Evolutionary conservation across 1,284 basidiomycete species (phyloP).

Genomic region (Ganoderma leucocontextum): DNA sequence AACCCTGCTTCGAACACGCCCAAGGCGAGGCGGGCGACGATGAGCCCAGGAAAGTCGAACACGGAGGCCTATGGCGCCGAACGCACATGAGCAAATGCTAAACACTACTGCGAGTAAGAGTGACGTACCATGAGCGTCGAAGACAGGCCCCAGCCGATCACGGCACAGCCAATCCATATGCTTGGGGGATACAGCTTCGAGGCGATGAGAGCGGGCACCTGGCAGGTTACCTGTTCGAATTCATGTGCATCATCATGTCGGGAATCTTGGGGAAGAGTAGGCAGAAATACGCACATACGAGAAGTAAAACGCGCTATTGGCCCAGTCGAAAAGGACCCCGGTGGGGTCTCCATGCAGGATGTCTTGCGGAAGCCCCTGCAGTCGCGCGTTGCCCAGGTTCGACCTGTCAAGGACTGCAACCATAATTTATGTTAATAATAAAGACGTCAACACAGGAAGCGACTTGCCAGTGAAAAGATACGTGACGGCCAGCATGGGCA

Average conservation of each 20-base stretch:
- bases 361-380: constrained; percentile 74
- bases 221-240: constrained; percentile 73
- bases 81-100: not conserved
- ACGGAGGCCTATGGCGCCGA: constrained; percentile 55
- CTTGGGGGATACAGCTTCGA: constrained; percentile 75
- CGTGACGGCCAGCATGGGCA: constrained; percentile 70
- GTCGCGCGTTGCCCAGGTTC: constrained; percentile 79
- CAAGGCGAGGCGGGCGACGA: constrained; percentile 65
- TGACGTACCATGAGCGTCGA: constrained; percentile 71
- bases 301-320: constrained; percentile 79
- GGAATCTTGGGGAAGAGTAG: not conserved
- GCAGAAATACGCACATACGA: constrained; percentile 61
- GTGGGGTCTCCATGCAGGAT: constrained; percentile 72
- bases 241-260: not conserved
- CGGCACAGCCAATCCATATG: constrained; percentile 70
- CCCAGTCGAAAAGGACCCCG: constrained; percentile 75
- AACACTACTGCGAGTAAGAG: not conserved
- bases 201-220: constrained; percentile 69
- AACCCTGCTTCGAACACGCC: constrained; percentile 80
- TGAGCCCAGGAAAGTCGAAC: constrained; percentile 64
- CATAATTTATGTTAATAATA: not conserved
- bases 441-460: not conserved
- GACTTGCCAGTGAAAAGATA: constrained; percentile 75
- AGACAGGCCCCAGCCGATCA: constrained; percentile 75
- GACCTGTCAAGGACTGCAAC: constrained; percentile 71